Evolutionary conservation across 1,139 yeast species (phyloP).

Genomic region (Debaryomycetaceae sp.): DNA sequence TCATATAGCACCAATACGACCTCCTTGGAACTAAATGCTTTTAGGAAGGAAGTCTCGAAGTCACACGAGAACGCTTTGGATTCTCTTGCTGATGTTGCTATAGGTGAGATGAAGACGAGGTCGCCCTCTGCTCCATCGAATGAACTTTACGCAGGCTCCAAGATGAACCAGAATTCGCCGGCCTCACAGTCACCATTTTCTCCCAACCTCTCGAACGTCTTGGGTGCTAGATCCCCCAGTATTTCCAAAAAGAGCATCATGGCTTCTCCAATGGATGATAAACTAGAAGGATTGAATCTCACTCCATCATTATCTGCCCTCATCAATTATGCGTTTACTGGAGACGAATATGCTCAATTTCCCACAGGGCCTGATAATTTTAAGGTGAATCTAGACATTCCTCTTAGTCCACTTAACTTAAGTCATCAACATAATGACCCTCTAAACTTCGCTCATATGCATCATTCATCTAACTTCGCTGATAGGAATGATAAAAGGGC

Average conservation of each 20-base stretch:
- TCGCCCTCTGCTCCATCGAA: conserved; percentile 11
- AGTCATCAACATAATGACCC: neutral
- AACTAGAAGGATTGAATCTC: conserved; percentile 16
- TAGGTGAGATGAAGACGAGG: conserved; percentile 21
- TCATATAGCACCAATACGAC: conserved; percentile 15
- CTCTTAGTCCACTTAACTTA: conserved; percentile 33
- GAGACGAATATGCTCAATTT: conserved; percentile 16
- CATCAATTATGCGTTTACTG: conserved; percentile 41
- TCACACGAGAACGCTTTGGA: conserved; percentile 12
- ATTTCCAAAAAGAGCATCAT: neutral
- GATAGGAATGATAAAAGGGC: neutral
- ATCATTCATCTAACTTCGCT: neutral
- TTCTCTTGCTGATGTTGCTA: conserved; percentile 30
- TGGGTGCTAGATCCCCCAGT: conserved; percentile 2
- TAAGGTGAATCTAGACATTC: conserved; percentile 16
- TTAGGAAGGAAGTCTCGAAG: neutral
- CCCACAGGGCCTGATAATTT: conserved; percentile 3
- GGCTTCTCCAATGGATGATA: neutral
- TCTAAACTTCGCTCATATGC: neutral
- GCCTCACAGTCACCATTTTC: conserved; percentile 13
- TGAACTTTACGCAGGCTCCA: conserved; percentile 1
- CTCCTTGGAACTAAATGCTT: conserved; percentile 3
- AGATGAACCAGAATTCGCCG: conserved; percentile 1
- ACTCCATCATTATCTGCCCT: conserved; percentile 47
- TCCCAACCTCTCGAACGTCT: conserved; percentile 18